A percentile compares a stretch with the other conserved stretches of the same genome.
Evolutionary conservation across 2,329 filamentous ascomycete species (phyloP).

Genomic region (Colletotrichum theobromicola): DNA sequence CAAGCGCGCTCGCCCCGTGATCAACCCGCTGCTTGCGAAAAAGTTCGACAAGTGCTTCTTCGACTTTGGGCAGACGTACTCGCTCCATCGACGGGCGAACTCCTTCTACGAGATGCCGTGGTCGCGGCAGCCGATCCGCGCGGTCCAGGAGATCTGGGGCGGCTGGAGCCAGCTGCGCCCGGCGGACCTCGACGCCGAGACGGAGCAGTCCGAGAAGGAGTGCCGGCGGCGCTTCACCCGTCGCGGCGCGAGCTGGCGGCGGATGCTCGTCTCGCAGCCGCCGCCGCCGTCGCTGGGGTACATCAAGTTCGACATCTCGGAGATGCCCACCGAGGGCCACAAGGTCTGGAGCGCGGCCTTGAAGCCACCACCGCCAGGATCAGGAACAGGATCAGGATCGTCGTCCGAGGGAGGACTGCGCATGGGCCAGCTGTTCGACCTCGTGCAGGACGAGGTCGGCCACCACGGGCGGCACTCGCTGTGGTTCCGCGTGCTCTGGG

Average conservation of each 20-base stretch:
- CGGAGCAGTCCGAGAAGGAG: not conserved
- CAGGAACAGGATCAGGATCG: too few species aligned
- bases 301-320: constrained; percentile 5
- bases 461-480: constrained; percentile 14
- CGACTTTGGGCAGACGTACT: constrained; percentile 15
- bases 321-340: not conserved
- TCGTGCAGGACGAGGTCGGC: constrained; percentile 5
- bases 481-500: constrained; percentile 18
- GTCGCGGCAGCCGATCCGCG: not conserved
- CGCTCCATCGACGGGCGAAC: constrained; percentile 3
- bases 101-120: constrained; percentile 19
- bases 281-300: constrained; percentile 8
- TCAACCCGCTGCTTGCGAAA: constrained; percentile 14
- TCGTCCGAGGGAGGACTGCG: constrained; percentile 1
- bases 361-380: not conserved
- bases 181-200: not conserved
- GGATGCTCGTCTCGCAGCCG: constrained; percentile 27
- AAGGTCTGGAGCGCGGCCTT: not conserved
- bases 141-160: constrained; percentile 1
- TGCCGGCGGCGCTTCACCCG: constrained; percentile 5
- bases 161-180: not conserved
- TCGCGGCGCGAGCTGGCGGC: constrained; percentile 24
- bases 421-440: constrained; percentile 25
- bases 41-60: constrained; percentile 20
- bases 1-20: not conserved